Base-by-base conservation (phyloP, 1,284 basidiomycete genomes). In the Singerocomus rubriflavus region DNA sequence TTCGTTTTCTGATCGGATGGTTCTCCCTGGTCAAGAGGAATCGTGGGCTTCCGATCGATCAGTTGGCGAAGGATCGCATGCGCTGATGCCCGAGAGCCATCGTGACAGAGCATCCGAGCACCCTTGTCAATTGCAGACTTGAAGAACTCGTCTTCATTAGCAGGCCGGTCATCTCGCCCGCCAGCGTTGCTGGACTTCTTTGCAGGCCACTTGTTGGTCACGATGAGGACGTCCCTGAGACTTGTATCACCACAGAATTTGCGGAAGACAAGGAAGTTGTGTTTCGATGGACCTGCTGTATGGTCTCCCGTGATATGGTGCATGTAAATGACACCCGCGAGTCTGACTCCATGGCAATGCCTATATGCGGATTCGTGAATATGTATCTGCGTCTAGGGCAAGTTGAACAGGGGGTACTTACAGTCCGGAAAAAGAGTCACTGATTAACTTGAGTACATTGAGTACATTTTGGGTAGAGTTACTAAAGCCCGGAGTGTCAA, bases 311-410 rank as follows among this genome's bases (percentile, higher is more conserved):
- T 65, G 50, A 77, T 77, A 6, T 73, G 66, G 52, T 80, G 77
- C 62, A 79, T 66, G 59, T 79, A 80, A n/a, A 80, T 69, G 35
- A 81, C 67, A 0, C 79, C 79, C 6, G 71, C 65, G 11, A 80
- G 62, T 38, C 68, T 73, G 41, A 63, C 44, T 5, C 66, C 65
- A 30, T 61, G 55, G 34, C 66, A 52, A 44, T 70, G 71, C 26
- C 71, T 73, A 43, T 17, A 37, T 16, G 32, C 29, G 21, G 26
- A 35, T 42, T 44, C 26, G 37, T 25, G 21, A 44, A 41, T 21
- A 31, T 29, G 17, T 25, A 17, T 44, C 12, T 1, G 4, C 14
- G 34, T 25, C 11, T 9, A 7, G 32, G 14, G 11, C 16, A 37
- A 14, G 17, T 11, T 21, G 21, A 21, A 21, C 21, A 4, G 16